phyloP scores from a whole-genome alignment of 1,284 basidiomycete species.

The Cystobasidium sp. region DNA sequence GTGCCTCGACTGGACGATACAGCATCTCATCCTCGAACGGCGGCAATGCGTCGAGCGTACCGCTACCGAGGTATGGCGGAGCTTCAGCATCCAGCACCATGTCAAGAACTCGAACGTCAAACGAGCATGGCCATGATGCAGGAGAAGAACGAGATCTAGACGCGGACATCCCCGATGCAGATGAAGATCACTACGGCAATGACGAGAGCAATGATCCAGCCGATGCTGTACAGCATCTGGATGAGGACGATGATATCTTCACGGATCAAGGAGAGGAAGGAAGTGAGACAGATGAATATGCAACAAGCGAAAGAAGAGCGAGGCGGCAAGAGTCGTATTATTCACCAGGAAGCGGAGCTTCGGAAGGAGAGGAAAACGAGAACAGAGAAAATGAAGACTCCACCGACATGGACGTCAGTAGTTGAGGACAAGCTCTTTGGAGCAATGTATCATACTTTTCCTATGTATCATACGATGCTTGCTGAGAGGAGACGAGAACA shows the following conservation, averaged over 20 bases:
- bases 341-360: slow-evolving; percentile 1
- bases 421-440: neutral
- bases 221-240: slow-evolving; percentile 10
- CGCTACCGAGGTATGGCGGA: slow-evolving; percentile 14
- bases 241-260: slow-evolving; percentile 35
- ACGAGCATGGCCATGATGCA: neutral
- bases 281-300: slow-evolving; percentile 11
- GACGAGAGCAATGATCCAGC: slow-evolving; percentile 18
- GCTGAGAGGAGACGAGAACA: neutral
- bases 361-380: slow-evolving; percentile 26
- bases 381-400: slow-evolving; percentile 39
- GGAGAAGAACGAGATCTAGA: slow-evolving; percentile 34
- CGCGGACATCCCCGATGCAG: slow-evolving; percentile 41
- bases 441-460: neutral
- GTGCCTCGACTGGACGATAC: slow-evolving; percentile 20
- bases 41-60: slow-evolving; percentile 20
- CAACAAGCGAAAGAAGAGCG: slow-evolving; percentile 11
- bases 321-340: neutral
- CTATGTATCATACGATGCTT: neutral
- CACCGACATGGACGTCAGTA: slow-evolving; percentile 41
- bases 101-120: slow-evolving; percentile 13
- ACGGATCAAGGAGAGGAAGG: slow-evolving; percentile 35
- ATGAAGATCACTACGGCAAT: slow-evolving; percentile 23
- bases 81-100: slow-evolving; percentile 14
- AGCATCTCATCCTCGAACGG: slow-evolving; percentile 29